Conservation (phyloP, 176 grass and related monocot species). For the Cenchrus americanus region DNA sequence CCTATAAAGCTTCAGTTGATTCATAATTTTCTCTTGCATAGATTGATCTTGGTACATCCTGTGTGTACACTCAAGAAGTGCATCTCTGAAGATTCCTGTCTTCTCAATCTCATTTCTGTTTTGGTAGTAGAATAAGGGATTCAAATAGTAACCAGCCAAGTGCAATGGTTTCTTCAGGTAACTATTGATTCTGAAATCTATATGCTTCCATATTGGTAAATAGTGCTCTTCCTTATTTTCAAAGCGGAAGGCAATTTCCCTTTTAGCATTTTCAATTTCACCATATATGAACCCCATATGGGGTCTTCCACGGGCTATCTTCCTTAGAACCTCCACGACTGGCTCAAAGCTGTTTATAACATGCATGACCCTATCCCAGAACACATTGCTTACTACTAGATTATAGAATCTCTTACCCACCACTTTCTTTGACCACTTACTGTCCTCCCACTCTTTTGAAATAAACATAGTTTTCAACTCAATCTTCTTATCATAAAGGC, state of each 20-base stretch:
- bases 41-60: conserved; percentile 24
- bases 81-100: conserved; percentile 11
- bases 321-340: conserved; percentile 18
- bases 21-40: conserved; percentile 8
- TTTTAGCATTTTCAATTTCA: conserved; percentile 19
- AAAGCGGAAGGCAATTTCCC: conserved; percentile 26
- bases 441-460: conserved; percentile 39
- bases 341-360: conserved; percentile 37
- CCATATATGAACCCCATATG: conserved; percentile 26
- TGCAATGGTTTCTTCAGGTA: conserved; percentile 21
- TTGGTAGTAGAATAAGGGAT: conserved; percentile 30
- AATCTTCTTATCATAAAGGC: conserved; percentile 33
- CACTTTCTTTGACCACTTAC: conserved; percentile 22
- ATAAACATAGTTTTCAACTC: conserved; percentile 43
- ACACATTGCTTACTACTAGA: conserved; percentile 28
- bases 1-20: conserved; percentile 23
- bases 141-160: conserved; percentile 27
- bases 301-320: conserved; percentile 9
- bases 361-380: conserved; percentile 24
- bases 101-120: conserved; percentile 30
- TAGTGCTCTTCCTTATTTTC: conserved; percentile 24
- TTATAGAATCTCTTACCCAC: conserved; percentile 37
- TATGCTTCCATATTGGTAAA: conserved; percentile 26
- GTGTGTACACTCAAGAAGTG: neutral
- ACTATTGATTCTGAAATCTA: conserved; percentile 8